Evolutionary conservation across 129 eudicot genomes (phyloP).

Genomic region (Escallonia herrerae): DNA sequence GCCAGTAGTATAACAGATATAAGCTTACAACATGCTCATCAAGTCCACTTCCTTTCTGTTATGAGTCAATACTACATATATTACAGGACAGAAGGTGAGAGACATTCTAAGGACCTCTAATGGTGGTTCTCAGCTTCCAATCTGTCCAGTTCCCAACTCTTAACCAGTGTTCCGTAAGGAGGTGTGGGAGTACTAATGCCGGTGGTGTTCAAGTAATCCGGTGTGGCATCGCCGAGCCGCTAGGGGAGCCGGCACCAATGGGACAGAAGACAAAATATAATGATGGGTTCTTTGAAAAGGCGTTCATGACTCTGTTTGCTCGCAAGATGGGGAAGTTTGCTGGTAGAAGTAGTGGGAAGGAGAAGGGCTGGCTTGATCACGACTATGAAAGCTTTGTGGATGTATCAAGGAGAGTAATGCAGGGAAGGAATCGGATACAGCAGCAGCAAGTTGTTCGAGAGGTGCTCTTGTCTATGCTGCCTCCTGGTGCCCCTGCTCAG

Average conservation of each 20-base stretch:
- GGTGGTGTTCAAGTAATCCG: slow-evolving; percentile 23
- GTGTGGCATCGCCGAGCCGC: slow-evolving; percentile 84
- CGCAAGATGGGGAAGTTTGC: slow-evolving; percentile 85
- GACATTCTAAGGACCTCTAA: slow-evolving; percentile 4
- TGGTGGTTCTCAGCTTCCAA: slow-evolving; percentile 68
- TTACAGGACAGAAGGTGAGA: background rate
- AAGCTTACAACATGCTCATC: background rate
- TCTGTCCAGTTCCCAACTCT: slow-evolving; percentile 28
- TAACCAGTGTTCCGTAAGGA: slow-evolving; percentile 9
- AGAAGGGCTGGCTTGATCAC: slow-evolving; percentile 57
- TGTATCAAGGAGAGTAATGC: slow-evolving; percentile 78
- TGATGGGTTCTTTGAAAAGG: slow-evolving; percentile 86
- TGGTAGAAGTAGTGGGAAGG: slow-evolving; percentile 13
- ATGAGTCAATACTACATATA: background rate
- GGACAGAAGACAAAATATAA: slow-evolving; percentile 89
- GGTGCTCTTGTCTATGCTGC: slow-evolving; percentile 96
- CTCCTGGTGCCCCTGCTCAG: slow-evolving; percentile 99
- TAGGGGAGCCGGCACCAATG: slow-evolving; percentile 84
- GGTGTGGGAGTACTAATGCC: slow-evolving; percentile 1
- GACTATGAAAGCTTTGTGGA: slow-evolving; percentile 92
- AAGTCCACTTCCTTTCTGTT: background rate
- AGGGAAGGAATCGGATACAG: slow-evolving; percentile 72
- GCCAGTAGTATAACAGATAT: background rate
- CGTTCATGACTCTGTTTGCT: slow-evolving; percentile 82
- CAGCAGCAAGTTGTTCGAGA: slow-evolving; percentile 88